Percentiles rank a stretch among this genome's conserved stretches.
phyloP scores from a whole-genome alignment of 768 basidiomycete species.

The Leccinellum albellum region DNA sequence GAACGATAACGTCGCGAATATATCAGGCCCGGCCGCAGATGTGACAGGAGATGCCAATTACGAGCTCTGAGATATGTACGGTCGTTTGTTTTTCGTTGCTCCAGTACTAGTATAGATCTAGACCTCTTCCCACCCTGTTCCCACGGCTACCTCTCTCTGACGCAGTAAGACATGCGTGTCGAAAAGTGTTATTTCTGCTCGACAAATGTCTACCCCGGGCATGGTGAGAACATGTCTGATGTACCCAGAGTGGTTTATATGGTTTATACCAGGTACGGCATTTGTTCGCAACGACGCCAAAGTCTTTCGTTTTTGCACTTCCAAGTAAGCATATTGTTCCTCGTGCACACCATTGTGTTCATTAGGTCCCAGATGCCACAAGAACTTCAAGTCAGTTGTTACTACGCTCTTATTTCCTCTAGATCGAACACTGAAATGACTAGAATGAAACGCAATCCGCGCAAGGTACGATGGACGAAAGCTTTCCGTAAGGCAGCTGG shows the following conservation, averaged over 20 bases:
- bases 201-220: conserved; percentile 93
- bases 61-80: background rate
- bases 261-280: conserved; percentile 58
- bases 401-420: background rate
- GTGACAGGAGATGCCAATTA: background rate
- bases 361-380: conserved; percentile 71
- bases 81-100: background rate
- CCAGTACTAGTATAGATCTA: no score
- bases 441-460: conserved; percentile 99
- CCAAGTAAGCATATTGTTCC: conserved; percentile 61
- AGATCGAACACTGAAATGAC: background rate
- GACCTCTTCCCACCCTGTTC: no score
- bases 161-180: conserved; percentile 64
- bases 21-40: background rate
- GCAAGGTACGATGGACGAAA: conserved; percentile 99
- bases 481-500: conserved; percentile 98
- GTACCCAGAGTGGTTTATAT: background rate
- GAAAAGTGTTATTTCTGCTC: conserved; percentile 99
- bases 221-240: conserved; percentile 49
- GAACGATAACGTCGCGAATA: background rate
- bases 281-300: conserved; percentile 99
- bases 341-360: conserved; percentile 1
- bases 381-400: conserved; percentile 90
- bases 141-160: conserved; percentile 18
- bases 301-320: conserved; percentile 96